phyloP scores from a whole-genome alignment of 2,329 filamentous ascomycete genomes.

The Tolypocladium endophyticum region DNA sequence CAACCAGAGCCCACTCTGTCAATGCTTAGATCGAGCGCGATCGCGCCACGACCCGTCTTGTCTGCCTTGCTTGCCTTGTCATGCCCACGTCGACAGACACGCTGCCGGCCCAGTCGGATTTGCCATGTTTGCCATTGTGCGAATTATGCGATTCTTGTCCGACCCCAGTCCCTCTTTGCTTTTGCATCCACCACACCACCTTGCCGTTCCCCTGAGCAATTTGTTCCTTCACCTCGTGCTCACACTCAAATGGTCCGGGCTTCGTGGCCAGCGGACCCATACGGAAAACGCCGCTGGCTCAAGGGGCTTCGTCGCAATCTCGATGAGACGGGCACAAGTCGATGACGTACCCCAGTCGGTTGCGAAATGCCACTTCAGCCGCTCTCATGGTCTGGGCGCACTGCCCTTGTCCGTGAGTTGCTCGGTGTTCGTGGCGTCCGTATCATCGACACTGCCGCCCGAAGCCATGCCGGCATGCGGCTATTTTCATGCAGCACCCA shows the following conservation, averaged over 20 bases:
- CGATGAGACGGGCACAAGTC: conserved; percentile 1
- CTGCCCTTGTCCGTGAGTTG: background rate
- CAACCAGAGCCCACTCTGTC: background rate
- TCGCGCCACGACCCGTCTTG: background rate
- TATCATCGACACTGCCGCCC: background rate
- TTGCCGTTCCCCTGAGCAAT: background rate
- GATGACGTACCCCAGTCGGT: conserved; percentile 3
- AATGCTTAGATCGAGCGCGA: background rate
- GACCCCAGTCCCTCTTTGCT: background rate
- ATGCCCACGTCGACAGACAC: background rate
- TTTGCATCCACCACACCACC: background rate
- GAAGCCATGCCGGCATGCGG: background rate
- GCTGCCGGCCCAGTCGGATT: background rate
- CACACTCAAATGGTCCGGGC: background rate
- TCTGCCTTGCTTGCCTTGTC: no score
- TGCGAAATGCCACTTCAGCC: background rate
- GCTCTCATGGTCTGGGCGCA: background rate
- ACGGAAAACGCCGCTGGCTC: background rate
- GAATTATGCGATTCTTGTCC: background rate
- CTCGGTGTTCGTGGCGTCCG: background rate
- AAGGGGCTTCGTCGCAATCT: background rate
- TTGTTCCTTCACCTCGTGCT: background rate
- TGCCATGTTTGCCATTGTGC: background rate
- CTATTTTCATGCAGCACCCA: background rate
- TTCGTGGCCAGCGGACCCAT: background rate